phyloP scores from a whole-genome alignment of 306 rosid genomes.

The Notholithocarpus densiflorus region DNA sequence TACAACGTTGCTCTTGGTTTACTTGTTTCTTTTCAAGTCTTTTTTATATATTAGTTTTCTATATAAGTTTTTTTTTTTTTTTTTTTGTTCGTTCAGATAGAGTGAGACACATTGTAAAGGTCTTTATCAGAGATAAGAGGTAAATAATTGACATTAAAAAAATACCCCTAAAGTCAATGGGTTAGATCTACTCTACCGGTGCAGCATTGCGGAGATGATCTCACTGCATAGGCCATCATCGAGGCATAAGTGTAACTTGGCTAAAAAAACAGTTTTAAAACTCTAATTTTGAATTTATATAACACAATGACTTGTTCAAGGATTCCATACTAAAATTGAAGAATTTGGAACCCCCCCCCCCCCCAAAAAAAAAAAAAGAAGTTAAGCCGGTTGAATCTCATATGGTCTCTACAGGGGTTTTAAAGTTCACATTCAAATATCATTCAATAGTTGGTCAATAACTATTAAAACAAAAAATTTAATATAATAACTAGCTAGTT shows the following conservation, averaged over 20 bases:
- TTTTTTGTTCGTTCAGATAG: too few relatives aligned
- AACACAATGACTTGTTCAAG: not conserved
- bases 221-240: conserved; percentile 23
- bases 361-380: not conserved
- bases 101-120: too few relatives aligned
- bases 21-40: not conserved
- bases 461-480: not conserved
- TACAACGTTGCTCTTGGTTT: not conserved
- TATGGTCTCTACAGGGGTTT: conserved; percentile 6
- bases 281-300: not conserved
- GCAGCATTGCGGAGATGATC: not conserved
- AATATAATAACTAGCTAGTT: not conserved
- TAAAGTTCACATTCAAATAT: too few relatives aligned
- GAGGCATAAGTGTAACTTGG: not conserved
- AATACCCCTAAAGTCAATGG: conserved; percentile 18
- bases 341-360: not conserved
- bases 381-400: conserved; percentile 4
- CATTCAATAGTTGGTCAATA: not conserved
- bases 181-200: conserved; percentile 14
- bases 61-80: too few relatives aligned
- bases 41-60: not conserved
- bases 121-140: not conserved
- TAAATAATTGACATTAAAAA: not conserved
- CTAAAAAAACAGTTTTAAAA: not conserved
- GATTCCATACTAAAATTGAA: not conserved